Percentiles rank a stretch among this genome's conserved stretches.
phyloP scores from a whole-genome alignment of 1,284 basidiomycete species.

The Apiotrichum porosum region DNA sequence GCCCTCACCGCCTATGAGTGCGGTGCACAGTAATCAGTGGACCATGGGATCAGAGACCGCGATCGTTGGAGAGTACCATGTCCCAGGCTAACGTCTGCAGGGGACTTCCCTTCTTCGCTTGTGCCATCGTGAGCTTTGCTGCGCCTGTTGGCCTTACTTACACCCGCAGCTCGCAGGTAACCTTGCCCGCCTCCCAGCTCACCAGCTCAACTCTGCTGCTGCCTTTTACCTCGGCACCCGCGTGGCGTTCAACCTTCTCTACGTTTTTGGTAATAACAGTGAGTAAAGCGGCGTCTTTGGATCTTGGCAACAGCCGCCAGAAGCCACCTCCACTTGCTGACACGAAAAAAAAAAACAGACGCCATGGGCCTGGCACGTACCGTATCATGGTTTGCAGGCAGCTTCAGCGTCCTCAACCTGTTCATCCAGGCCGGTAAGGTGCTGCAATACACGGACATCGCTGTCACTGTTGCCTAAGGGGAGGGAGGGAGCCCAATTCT shows the following conservation, averaged over 20 bases:
- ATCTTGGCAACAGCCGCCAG: no score
- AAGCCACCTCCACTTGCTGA: no score
- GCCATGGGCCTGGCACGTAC: conserved; percentile 19
- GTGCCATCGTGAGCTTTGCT: conserved; percentile 18
- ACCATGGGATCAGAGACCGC: no score
- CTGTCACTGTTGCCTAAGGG: no score
- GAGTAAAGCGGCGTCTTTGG: conserved; percentile 3
- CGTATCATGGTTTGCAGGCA: conserved; percentile 17
- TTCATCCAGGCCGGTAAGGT: conserved; percentile 25
- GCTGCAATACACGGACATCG: no score
- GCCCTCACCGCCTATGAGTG: no score
- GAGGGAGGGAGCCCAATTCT: no score
- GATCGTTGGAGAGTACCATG: no score
- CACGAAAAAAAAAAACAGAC: no score
- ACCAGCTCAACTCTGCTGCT: conserved; percentile 28
- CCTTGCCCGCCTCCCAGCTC: conserved; percentile 26
- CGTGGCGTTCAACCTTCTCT: conserved; percentile 26
- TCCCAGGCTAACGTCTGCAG: no score
- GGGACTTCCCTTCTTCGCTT: conserved; percentile 21
- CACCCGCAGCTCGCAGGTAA: conserved; percentile 23
- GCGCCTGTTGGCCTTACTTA: no score
- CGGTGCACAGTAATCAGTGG: no score
- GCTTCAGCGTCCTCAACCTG: conserved; percentile 14
- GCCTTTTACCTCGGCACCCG: conserved; percentile 29
- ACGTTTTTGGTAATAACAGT: conserved; percentile 32